phyloP scores from a whole-genome alignment of 495 filamentous ascomycete genomes.

The Tuber umbilicatum region DNA sequence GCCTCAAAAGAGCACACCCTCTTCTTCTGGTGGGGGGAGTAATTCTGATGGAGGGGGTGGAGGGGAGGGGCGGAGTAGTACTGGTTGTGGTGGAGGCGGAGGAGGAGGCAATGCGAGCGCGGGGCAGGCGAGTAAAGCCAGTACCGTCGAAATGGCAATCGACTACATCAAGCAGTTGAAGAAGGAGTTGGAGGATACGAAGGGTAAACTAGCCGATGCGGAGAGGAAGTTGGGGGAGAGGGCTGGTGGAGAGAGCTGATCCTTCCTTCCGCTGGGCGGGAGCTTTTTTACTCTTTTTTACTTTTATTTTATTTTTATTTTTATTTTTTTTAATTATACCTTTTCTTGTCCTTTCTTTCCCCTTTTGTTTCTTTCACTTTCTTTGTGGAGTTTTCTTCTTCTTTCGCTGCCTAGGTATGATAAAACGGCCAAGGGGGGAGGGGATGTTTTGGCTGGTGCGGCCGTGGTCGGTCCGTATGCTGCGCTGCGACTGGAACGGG shows the following conservation, averaged over 20 bases:
- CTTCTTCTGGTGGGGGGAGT: slow-evolving; percentile 44
- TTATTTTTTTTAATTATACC: background rate
- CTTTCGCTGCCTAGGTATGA: background rate
- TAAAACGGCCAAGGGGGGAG: background rate
- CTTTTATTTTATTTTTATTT: background rate
- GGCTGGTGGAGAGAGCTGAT: slow-evolving; percentile 5
- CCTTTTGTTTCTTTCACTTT: background rate
- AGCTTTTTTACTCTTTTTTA: background rate
- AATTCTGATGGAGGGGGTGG: slow-evolving; percentile 37
- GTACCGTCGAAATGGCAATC: slow-evolving; percentile 91
- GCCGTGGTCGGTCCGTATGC: background rate
- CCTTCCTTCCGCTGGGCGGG: background rate
- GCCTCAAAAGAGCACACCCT: slow-evolving; percentile 48
- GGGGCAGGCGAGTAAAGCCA: slow-evolving; percentile 68
- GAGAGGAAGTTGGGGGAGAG: slow-evolving; percentile 21
- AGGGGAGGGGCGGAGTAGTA: slow-evolving; percentile 36
- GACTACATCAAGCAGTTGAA: slow-evolving; percentile 86
- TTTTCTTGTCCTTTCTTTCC: background rate
- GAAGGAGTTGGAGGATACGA: slow-evolving; percentile 62
- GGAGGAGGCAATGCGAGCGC: slow-evolving; percentile 8
- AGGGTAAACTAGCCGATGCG: slow-evolving; percentile 37
- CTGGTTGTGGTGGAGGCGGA: slow-evolving; percentile 51
- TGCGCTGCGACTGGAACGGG: background rate
- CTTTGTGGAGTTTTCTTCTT: background rate
- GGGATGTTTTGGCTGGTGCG: background rate